phyloP scores from a whole-genome alignment of 192 early-diverging fungal species.

The Coemansia brasiliensis region DNA sequence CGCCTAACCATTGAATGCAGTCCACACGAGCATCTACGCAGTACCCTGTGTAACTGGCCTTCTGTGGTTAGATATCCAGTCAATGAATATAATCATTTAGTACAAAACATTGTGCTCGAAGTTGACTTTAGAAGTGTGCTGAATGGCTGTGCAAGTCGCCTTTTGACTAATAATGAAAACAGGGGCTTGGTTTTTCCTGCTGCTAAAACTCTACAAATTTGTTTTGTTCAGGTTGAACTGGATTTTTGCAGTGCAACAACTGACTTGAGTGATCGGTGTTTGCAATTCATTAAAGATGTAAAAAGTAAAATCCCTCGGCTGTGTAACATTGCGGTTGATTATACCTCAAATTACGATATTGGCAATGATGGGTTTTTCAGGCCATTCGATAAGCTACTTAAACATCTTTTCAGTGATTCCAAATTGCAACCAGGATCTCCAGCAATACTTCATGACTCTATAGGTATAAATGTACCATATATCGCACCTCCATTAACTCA shows the following conservation, averaged over 20 bases:
- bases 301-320: constrained; percentile 1
- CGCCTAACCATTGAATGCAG: neutral
- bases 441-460: neutral
- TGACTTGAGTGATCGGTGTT: neutral
- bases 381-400: constrained; percentile 1
- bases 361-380: neutral
- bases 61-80: neutral
- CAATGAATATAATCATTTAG: neutral
- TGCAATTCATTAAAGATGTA: neutral
- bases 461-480: neutral
- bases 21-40: neutral
- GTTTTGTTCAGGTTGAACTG: constrained; percentile 4
- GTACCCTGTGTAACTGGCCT: neutral
- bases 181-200: neutral
- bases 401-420: neutral
- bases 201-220: neutral
- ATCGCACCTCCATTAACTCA: neutral
- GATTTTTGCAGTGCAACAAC: neutral
- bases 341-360: constrained; percentile 1
- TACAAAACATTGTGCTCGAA: neutral
- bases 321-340: neutral
- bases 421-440: too few species aligned
- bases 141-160: neutral
- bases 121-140: constrained; percentile 19
- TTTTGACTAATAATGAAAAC: neutral